Evolutionary conservation across 2,329 filamentous ascomycete species (phyloP), one percentile per base, ranked within the genome.

Genomic region (Corniculantispora saksenae): DNA sequence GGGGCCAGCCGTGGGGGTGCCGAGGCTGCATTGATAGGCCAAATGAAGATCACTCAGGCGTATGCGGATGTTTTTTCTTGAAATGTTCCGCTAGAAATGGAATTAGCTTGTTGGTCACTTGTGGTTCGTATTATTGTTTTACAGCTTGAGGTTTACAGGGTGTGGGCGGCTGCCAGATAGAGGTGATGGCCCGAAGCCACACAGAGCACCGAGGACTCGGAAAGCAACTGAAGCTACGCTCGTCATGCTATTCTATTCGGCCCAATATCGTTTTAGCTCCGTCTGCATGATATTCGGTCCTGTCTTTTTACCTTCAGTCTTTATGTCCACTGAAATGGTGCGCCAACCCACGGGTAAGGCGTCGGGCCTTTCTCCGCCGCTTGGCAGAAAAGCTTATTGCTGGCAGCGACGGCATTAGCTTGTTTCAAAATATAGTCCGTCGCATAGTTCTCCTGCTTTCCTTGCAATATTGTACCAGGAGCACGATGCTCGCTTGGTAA

Each of bases 21-120:
- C 51, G 51, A 56, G 43, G 51, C 53, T 50, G 43, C 21, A 50
- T 23, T 23, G 12, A 21, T 27, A 9, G 21, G 7, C 27, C 25
- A n/a, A 55, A 25, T 62, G 61, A 50, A 57, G 40, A 63, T 63
- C 40, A 56, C 21, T 56, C 54, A 43, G 25, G 19, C 25, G 54
- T 57, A 12, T 40, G 27, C 7, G 27, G 15, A 17, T 10, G 32
- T 55, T 38, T 55, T 23, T 38, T 55, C 29, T 29, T 10, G 32
- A 32, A 32, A 32, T 32, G 6, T 51, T 27, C 5, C 10, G 23
- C 15, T 51, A 4, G 3, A 8, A 29, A 19, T 51, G 1, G 12
- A 3, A 19, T 5, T 6, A 27, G 25, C 19, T 51, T 51, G 48
- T 51, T 51, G 48, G 48, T 23, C 5, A 23, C 38, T 40, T 40